Evolutionary conservation across 2,329 filamentous ascomycete species (phyloP), one percentile per base, ranked within the genome.

Genomic region (Coniochaeta sp.): DNA sequence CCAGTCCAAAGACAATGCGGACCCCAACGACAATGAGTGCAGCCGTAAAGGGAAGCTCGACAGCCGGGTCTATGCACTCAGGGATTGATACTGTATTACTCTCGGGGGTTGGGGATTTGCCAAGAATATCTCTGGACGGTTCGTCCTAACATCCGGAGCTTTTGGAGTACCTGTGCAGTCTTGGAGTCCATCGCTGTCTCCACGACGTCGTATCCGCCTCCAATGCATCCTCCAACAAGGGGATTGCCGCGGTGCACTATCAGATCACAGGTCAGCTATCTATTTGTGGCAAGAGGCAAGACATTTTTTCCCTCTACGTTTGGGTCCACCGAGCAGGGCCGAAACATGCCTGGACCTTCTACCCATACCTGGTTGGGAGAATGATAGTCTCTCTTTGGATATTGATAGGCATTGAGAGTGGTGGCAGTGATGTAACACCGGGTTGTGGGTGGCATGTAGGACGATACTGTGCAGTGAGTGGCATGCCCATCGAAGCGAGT

Each of bases 41-140:
- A n/a, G 26, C 45, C 26, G 45, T 18, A 48, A 48, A 18, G 45
- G 45, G 45, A 48, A 48, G 45, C 45, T 48, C 45, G 45, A 48
- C 26, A 14, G 20, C 22, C 4, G 38, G 20, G 12, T 26, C 8
- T 24, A 42, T 26, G 4, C n/a, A 30, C 6, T 14, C 33, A 9
- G 33, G 33, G 18, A 9, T 20, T n/a, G n/a, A n/a, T n/a, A n/a
- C 7, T 14, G 2, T 20, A 10, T 20, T 20, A 22, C 4, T 38
- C 33, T 22, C 22, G 33, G 33, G 7, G 42, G 4, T 46, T 46
- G 22, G 42, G 4, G 8, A 22, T 16, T 22, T 31, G 20, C 42
- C 24, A 30, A 47, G 24, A 27, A 12, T 9, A 14, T 28, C 12
- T 18, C n/a, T 48, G 45, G 26, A 48, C 30, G 38, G 38, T 22